Conservation (phyloP, 2,329 filamentous ascomycete species). For the Diaporthe sp. region DNA sequence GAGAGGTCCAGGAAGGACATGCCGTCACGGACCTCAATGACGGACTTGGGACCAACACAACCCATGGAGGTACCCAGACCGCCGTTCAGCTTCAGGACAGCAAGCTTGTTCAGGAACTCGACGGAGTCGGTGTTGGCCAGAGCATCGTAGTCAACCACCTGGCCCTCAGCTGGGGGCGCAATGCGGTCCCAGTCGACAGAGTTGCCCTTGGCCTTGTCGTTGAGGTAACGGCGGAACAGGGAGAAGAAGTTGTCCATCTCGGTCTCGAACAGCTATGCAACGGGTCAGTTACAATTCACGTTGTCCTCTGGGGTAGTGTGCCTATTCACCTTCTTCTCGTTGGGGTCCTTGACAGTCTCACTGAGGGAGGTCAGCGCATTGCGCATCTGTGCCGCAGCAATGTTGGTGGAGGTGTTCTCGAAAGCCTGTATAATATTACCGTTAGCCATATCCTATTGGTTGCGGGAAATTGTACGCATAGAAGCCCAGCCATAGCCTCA, state of each 20-base stretch:
- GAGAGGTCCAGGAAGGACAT: slow-evolving; percentile 99
- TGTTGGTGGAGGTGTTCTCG: slow-evolving; percentile 98
- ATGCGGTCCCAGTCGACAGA: slow-evolving; percentile 97
- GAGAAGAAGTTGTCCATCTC: slow-evolving; percentile 99
- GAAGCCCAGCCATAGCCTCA: neutral
- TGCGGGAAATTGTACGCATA: neutral
- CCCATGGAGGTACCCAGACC: slow-evolving; percentile 99
- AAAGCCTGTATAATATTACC: slow-evolving; percentile 77
- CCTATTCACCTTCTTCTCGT: slow-evolving; percentile 80
- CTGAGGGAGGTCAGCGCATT: slow-evolving; percentile 94
- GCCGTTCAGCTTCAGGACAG: slow-evolving; percentile 98
- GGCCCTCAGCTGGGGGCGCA: slow-evolving; percentile 88
- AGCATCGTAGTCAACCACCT: slow-evolving; percentile 95
- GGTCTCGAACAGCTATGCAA: slow-evolving; percentile 85
- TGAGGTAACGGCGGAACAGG: slow-evolving; percentile 97
- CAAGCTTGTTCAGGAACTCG: slow-evolving; percentile 95
- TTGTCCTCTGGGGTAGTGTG: neutral
- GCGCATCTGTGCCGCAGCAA: slow-evolving; percentile 98
- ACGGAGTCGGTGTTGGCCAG: slow-evolving; percentile 91
- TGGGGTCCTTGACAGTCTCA: slow-evolving; percentile 86
- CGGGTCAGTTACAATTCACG: slow-evolving; percentile 34
- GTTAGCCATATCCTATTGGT: slow-evolving; percentile 7
- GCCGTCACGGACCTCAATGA: slow-evolving; percentile 99
- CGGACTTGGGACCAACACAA: slow-evolving; percentile 98
- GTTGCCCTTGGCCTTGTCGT: slow-evolving; percentile 99